Evolutionary conservation across 805 yeast genomes (phyloP).

Genomic region (Maudiozyma barnettii): DNA sequence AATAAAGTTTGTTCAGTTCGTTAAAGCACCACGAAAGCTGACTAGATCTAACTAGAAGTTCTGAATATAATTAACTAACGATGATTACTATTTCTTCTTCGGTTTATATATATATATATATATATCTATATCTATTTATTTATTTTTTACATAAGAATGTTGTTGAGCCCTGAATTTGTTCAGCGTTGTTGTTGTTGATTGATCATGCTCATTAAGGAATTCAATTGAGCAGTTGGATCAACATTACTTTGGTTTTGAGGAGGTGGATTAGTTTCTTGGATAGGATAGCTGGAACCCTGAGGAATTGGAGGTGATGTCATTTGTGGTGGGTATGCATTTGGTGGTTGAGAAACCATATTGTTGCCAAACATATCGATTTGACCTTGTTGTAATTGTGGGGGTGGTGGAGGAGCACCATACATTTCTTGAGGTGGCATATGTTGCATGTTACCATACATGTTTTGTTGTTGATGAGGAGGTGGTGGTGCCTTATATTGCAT

Average conservation of each 20-base stretch:
- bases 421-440: conserved; percentile 9
- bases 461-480: conserved; percentile 6
- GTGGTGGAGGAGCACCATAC: conserved; percentile 15
- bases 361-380: background rate
- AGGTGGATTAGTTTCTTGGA: conserved; percentile 4
- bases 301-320: background rate
- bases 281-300: background rate
- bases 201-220: conserved; percentile 35
- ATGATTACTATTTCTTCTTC: too few relatives aligned
- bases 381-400: conserved; percentile 15
- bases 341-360: background rate
- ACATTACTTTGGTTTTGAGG: conserved; percentile 18
- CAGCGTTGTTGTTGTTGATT: conserved; percentile 28
- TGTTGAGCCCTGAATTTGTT: background rate
- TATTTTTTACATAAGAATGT: too few relatives aligned
- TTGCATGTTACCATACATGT: conserved; percentile 8
- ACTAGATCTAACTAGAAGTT: too few relatives aligned
- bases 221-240: conserved; percentile 34
- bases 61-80: too few relatives aligned
- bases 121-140: too few relatives aligned
- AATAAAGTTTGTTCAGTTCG: too few relatives aligned
- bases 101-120: too few relatives aligned
- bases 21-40: too few relatives aligned
- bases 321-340: background rate
- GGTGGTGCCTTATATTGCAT: conserved; percentile 12